Evolutionary conservation across 1,284 basidiomycete genomes (phyloP).

Genomic region (Ustilago nuda): DNA sequence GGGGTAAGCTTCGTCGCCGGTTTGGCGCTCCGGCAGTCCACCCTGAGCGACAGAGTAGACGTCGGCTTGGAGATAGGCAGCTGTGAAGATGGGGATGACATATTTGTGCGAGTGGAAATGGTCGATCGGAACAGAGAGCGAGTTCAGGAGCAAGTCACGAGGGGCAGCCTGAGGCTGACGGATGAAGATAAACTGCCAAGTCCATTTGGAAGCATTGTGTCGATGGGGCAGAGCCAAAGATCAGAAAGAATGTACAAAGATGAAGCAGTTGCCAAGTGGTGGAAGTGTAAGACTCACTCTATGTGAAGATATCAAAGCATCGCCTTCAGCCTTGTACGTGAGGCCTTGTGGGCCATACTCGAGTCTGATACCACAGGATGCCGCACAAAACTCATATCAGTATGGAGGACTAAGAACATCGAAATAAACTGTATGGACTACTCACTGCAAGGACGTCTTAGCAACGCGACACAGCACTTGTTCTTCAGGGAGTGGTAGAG

Average conservation of each 20-base stretch:
- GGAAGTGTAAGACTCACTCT: slow-evolving; percentile 31
- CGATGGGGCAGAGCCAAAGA: neutral
- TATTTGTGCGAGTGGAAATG: slow-evolving; percentile 52
- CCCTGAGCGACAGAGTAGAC: slow-evolving; percentile 55
- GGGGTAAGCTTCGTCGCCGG: slow-evolving; percentile 26
- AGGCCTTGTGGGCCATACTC: slow-evolving; percentile 24
- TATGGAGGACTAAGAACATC: neutral
- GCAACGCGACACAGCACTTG: slow-evolving; percentile 35
- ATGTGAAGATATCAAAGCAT: slow-evolving; percentile 51
- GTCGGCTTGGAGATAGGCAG: slow-evolving; percentile 55
- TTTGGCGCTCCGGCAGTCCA: slow-evolving; percentile 50
- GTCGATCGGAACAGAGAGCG: slow-evolving; percentile 55
- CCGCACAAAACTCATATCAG: neutral
- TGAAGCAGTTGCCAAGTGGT: neutral
- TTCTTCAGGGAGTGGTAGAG: slow-evolving; percentile 57
- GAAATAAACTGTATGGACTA: neutral
- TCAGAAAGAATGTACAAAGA: neutral
- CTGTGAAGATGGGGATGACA: slow-evolving; percentile 58
- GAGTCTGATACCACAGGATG: slow-evolving; percentile 16
- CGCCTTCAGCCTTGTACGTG: slow-evolving; percentile 52
- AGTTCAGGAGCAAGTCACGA: slow-evolving; percentile 20
- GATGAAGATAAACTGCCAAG: slow-evolving; percentile 51
- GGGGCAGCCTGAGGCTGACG: slow-evolving; percentile 32
- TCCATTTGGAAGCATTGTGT: neutral
- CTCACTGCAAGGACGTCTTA: slow-evolving; percentile 47